phyloP scores from a whole-genome alignment of 192 early-diverging fungal species.

The Coemansia biformis region DNA sequence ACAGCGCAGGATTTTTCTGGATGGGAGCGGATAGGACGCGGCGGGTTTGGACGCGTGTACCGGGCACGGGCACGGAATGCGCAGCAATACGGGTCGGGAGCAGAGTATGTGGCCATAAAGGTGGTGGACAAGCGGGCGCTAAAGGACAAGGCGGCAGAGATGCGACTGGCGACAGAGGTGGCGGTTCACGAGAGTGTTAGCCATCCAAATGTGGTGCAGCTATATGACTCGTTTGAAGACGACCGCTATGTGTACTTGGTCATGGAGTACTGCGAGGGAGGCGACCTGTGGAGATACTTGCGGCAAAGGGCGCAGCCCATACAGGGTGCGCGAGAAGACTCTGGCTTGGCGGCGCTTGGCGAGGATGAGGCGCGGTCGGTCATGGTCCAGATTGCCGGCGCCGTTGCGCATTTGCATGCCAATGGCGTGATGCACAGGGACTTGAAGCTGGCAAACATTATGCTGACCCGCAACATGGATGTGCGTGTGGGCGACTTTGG shows the following conservation, averaged over 20 bases:
- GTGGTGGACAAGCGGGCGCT: conserved; percentile 39
- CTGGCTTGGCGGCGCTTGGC: conserved; percentile 29
- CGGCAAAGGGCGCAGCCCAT: conserved; percentile 5
- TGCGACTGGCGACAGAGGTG: conserved; percentile 59
- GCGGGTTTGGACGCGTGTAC: conserved; percentile 47
- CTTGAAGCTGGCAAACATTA: conserved; percentile 69
- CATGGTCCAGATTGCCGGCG: conserved; percentile 55
- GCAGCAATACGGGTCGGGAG: background rate
- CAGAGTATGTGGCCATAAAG: conserved; percentile 28
- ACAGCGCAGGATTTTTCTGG: conserved; percentile 24
- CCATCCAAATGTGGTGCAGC: conserved; percentile 53
- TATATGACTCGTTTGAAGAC: conserved; percentile 68
- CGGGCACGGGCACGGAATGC: conserved; percentile 14
- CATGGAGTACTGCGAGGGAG: conserved; percentile 59
- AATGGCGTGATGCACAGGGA: conserved; percentile 69
- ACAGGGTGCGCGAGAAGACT: background rate
- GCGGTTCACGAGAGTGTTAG: conserved; percentile 59
- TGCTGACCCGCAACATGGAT: conserved; percentile 53
- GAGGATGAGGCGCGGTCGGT: conserved; percentile 58
- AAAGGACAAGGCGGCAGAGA: conserved; percentile 24
- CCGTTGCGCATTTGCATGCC: conserved; percentile 59
- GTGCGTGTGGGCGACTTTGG: conserved; percentile 78
- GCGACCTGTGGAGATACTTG: conserved; percentile 44
- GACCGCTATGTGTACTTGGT: conserved; percentile 64
- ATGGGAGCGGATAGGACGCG: conserved; percentile 43